Percentiles rank a stretch among this genome's conserved stretches.
Evolutionary conservation across 106 monocot species (phyloP).

Genomic region (Platanthera guangdongensis): DNA sequence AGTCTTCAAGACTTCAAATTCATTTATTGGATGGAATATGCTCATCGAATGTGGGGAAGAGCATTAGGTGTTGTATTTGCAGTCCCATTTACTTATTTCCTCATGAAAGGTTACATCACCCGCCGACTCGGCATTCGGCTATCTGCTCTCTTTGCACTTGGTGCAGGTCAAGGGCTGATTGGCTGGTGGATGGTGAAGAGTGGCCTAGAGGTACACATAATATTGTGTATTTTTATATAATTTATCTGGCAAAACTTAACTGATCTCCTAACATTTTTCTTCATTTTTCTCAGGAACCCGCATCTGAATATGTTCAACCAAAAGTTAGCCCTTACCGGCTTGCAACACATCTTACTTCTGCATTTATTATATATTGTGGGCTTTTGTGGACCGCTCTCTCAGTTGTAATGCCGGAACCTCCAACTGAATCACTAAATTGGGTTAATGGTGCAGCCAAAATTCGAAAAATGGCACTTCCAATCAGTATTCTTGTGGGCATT

Average conservation of each 20-base stretch:
- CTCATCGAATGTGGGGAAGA: slow-evolving; percentile 99
- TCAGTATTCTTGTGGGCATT: slow-evolving; percentile 72
- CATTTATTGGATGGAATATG: slow-evolving; percentile 99
- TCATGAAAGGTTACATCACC: slow-evolving; percentile 79
- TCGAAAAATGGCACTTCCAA: slow-evolving; percentile 54
- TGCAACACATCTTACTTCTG: slow-evolving; percentile 91
- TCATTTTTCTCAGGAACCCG: slow-evolving; percentile 54
- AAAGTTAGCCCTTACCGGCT: slow-evolving; percentile 93
- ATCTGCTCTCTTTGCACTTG: slow-evolving; percentile 80
- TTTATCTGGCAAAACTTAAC: neutral
- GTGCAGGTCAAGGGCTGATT: slow-evolving; percentile 83
- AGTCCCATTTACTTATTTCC: slow-evolving; percentile 75
- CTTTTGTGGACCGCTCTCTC: slow-evolving; percentile 93
- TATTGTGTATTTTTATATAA: neutral
- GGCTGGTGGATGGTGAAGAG: slow-evolving; percentile 99
- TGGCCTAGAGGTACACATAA: slow-evolving; percentile 64
- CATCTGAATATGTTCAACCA: slow-evolving; percentile 95
- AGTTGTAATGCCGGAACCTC: slow-evolving; percentile 93
- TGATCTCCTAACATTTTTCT: neutral
- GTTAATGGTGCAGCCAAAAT: slow-evolving; percentile 74
- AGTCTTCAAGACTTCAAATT: slow-evolving; percentile 89
- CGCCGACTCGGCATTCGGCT: slow-evolving; percentile 74
- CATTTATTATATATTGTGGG: slow-evolving; percentile 90
- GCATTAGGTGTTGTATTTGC: slow-evolving; percentile 81
- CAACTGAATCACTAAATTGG: slow-evolving; percentile 58